Base-by-base conservation (phyloP, 2,329 filamentous ascomycete species). In the Camptophora hylomeconis region DNA sequence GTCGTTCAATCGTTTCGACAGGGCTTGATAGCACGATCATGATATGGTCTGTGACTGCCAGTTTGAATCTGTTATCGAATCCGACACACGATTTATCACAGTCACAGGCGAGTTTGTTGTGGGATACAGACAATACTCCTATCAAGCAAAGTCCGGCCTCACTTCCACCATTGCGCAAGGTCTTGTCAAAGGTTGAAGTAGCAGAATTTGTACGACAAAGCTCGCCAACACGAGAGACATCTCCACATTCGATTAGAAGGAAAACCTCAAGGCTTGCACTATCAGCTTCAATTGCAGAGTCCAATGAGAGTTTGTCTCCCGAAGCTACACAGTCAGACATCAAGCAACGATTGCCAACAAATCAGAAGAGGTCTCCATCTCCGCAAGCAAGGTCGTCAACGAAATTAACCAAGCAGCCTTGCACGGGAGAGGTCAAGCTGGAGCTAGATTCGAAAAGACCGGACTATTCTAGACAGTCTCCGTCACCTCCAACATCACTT, bases 121-220 rank as follows among this genome's bases (percentile, higher is more conserved):
- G 46, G 10, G 49, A 51, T 8, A 52, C 57, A 17, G 52, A 61
- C 10, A 49, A 50, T 15, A 52, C 50, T 5, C 48, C 58, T n/a
- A 41, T 47, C 7, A 67, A 65, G 38, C 62, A 65, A 23, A 47
- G 56, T 12, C 59, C 69, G 2, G 61, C 71, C 1, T 63, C 65
- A 20, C 74, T 75, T 17, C 80, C 78, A 19, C 86, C 87, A 3
- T 58, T 95, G 18, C 70, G 89, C 30, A 79, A 81, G 31, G 80
- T 98, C 6, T 63, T 95, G 17, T 93, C 86, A 2, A 83, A 80
- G 44, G 76, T 79, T 1, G 87, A 95, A 45, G 60, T 95, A 21
- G 80, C 83, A 6, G 81, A 86, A 36, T 86, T 92, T 30, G 64
- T 69, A 38, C 58, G 62, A 30, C 57, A 61, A 11, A 58, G 61